Evolutionary conservation across 306 rosid genomes (phyloP).

Genomic region (Citrullus colocynthis): DNA sequence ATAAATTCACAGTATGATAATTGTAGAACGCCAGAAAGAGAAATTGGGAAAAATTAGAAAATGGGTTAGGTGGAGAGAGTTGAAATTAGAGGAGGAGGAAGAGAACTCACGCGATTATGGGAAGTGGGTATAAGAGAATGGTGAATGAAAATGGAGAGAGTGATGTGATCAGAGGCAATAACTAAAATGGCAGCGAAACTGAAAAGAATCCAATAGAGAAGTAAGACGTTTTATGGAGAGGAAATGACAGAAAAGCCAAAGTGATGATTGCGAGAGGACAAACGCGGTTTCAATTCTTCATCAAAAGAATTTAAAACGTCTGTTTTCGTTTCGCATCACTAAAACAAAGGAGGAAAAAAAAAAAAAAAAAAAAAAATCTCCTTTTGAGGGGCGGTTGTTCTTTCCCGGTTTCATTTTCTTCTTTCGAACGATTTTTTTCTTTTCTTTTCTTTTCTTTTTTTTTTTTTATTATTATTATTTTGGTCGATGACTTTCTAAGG

Average conservation of each 20-base stretch:
- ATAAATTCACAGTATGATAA: neutral
- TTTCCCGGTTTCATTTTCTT: neutral
- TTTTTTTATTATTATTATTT: neutral
- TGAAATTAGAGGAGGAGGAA: neutral
- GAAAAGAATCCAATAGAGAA: neutral
- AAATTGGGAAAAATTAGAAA: neutral
- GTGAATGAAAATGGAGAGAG: neutral
- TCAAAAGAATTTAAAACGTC: neutral
- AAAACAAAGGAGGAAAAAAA: too few species aligned
- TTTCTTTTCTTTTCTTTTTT: neutral
- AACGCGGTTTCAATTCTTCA: constrained; percentile 5
- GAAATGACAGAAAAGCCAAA: neutral
- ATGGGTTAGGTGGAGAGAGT: neutral
- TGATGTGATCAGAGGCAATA: neutral
- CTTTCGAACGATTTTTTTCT: neutral
- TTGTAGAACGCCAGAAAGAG: neutral
- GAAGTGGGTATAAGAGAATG: neutral
- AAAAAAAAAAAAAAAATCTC: neutral
- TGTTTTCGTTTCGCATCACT: neutral
- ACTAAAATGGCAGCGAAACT: neutral
- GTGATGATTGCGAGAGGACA: constrained; percentile 4
- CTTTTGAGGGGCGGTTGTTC: neutral
- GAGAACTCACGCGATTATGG: neutral
- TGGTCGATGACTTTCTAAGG: too few species aligned
- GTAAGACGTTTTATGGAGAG: neutral